Evolutionary conservation across 2,329 filamentous ascomycete genomes (phyloP), one percentile per base, ranked within the genome.

Genomic region (Stemphylium beticola): DNA sequence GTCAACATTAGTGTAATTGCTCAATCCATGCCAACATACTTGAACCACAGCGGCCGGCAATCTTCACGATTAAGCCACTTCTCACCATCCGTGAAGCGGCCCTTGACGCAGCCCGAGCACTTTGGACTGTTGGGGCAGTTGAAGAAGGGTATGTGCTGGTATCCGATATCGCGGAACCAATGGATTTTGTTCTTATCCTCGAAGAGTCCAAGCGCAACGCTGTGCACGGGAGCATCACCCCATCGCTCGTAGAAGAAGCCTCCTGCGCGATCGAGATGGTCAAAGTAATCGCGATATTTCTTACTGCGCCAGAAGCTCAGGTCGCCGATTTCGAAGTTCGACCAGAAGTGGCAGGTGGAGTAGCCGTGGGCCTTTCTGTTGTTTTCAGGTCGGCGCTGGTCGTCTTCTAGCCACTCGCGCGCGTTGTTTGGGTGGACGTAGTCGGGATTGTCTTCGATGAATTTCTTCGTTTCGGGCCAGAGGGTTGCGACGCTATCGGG

Each of bases 121-220:
- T 98, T 98, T 44, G 91, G 90, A 48, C 90, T 96, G 78, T 96
- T 98, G 59, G 95, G 95, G 74, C 95, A 99, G 80, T 99, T 99
- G 83, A 96, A 96, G 80, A 96, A 99, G 40, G 95, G 95, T 49
- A 98, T 93, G 68, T 99, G 95, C 70, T 97, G 92, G 79, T 99
- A 99, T 53, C 95, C 95, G 64, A 99, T 98, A 74, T 99, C 95
- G 49, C 93, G 93, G 88, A 99, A 99, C 93, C 93, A 98, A 76
- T 98, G 93, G 57, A 99, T 91, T 75, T 91, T 93, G 77, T 83
- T 89, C 70, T 87, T 85, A 73, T 99, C 93, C 69, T 96, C 93
- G 73, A 99, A 97, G 22, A 99, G 77, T 26, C 92, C 95, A 37
- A 99, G 77, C 0, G 91, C 95, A 68, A 99, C 92, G 62, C 91